Evolutionary conservation across 352 stramenopile species (phyloP).

Genomic region (Globisporangium viniferum): DNA sequence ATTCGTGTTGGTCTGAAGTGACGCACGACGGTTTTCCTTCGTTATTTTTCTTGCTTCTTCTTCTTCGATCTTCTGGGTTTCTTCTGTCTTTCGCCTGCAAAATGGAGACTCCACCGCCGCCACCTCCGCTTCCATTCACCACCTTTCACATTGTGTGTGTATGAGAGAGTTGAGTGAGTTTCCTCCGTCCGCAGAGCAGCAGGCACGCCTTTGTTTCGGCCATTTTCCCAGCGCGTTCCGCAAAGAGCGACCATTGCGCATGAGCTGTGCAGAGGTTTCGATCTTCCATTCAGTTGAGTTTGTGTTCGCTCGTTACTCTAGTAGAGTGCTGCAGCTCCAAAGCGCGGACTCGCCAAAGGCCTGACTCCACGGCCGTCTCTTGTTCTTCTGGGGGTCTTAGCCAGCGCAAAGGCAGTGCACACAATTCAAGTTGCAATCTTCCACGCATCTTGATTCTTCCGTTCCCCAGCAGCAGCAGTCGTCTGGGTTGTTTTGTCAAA

Average conservation of each 20-base stretch:
- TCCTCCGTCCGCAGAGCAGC: not conserved
- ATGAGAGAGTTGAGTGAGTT: not conserved
- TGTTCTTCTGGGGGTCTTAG: slow-evolving; percentile 5
- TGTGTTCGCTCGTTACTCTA: not conserved
- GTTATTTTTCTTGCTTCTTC: not conserved
- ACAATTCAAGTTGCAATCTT: slow-evolving; percentile 14
- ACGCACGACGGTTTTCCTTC: not conserved
- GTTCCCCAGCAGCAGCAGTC: slow-evolving; percentile 6
- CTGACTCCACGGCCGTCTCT: not conserved
- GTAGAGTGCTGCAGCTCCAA: not conserved
- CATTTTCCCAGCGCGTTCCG: slow-evolving; percentile 7
- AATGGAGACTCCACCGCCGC: not conserved
- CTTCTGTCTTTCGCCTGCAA: not conserved
- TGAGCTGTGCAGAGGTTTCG: not conserved
- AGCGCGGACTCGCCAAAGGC: not conserved
- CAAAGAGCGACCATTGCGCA: slow-evolving; percentile 7
- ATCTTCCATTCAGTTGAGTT: slow-evolving; percentile 10
- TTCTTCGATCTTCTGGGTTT: not conserved
- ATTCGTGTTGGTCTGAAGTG: not conserved
- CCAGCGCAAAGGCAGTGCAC: not conserved
- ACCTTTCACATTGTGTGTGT: no score
- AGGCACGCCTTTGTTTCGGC: slow-evolving; percentile 3
- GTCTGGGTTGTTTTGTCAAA: slow-evolving; percentile 9
- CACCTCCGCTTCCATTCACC: no score
- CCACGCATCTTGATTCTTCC: slow-evolving; percentile 12